Evolutionary conservation across 2,329 filamentous ascomycete genomes (phyloP).

Genomic region (Fusarium coffeatum): DNA sequence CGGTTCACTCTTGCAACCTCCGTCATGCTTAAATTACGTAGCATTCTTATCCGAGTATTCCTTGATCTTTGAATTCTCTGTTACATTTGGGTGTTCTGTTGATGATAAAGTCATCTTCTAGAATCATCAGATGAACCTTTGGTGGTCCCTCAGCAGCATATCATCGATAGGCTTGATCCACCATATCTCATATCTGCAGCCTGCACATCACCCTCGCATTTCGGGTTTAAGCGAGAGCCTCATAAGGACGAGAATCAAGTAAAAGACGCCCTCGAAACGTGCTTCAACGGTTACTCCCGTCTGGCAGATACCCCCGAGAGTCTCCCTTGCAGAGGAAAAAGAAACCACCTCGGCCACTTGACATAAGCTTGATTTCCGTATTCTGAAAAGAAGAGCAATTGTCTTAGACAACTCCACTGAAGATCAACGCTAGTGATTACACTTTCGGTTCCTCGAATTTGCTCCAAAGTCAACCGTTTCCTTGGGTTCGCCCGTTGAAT

Average conservation of each 20-base stretch:
- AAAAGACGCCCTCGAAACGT: constrained; percentile 8
- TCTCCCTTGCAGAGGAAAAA: constrained; percentile 25
- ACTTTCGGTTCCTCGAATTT: constrained; percentile 31
- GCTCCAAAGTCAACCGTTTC: constrained; percentile 30
- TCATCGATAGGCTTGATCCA: constrained; percentile 9
- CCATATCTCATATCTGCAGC: constrained; percentile 18
- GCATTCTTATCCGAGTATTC: constrained; percentile 34
- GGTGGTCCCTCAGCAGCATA: background rate
- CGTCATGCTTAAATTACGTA: constrained; percentile 34
- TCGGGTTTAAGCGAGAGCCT: constrained; percentile 26
- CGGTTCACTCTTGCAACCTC: constrained; percentile 36
- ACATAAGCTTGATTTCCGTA: constrained; percentile 14
- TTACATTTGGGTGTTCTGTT: background rate
- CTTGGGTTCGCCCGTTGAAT: constrained; percentile 18
- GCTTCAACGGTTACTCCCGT: constrained; percentile 23
- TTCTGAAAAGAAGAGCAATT: constrained; percentile 12
- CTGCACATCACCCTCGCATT: constrained; percentile 35
- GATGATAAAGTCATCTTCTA: background rate
- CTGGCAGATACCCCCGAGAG: constrained; percentile 11
- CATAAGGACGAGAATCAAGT: constrained; percentile 18
- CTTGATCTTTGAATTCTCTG: constrained; percentile 6
- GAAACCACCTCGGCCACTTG: constrained; percentile 10
- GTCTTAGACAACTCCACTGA: constrained; percentile 37
- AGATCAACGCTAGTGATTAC: constrained; percentile 26
- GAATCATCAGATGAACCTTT: background rate